Conservation (phyloP, 192 early-diverging fungal species). For the Haplosporangium gracile region DNA sequence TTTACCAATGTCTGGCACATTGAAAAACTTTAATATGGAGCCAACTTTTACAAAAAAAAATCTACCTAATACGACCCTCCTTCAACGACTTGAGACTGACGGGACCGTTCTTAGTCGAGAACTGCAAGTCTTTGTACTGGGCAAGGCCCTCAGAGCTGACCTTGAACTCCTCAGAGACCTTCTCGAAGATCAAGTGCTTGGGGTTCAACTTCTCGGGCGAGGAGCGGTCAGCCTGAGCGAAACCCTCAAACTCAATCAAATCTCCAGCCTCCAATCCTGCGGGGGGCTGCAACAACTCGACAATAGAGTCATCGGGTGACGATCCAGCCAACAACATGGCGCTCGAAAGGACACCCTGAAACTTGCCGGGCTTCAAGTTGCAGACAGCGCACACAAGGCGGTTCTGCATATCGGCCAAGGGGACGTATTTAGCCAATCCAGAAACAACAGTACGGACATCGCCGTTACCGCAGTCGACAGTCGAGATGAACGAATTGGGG, state of each 20-base stretch:
- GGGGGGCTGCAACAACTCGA: conserved; percentile 72
- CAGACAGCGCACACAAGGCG: conserved; percentile 68
- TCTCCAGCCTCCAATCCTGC: conserved; percentile 66
- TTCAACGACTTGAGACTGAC: conserved; percentile 61
- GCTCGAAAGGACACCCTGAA: conserved; percentile 69
- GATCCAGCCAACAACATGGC: conserved; percentile 76
- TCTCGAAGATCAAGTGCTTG: conserved; percentile 76
- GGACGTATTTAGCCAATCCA: conserved; percentile 68
- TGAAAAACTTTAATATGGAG: conserved; percentile 1
- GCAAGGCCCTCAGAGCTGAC: conserved; percentile 62
- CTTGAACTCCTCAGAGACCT: conserved; percentile 64
- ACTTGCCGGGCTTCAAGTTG: conserved; percentile 73
- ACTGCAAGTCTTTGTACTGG: conserved; percentile 66
- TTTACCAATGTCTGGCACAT: background rate
- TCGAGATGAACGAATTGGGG: conserved; percentile 69
- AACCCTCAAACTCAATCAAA: conserved; percentile 67
- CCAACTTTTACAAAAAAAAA: background rate
- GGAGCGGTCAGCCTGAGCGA: conserved; percentile 38
- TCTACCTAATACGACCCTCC: conserved; percentile 58
- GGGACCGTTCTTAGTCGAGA: conserved; percentile 60
- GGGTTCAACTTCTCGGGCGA: conserved; percentile 70
- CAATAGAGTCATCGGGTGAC: conserved; percentile 61
- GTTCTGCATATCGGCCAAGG: conserved; percentile 68
- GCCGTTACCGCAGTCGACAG: conserved; percentile 72
- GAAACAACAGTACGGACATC: conserved; percentile 72